These are phyloP conservation scores for Saccharomycopsis sp. DNA, from an alignment of 805 yeast genomes.

Conservation along the genomic window DNA sequence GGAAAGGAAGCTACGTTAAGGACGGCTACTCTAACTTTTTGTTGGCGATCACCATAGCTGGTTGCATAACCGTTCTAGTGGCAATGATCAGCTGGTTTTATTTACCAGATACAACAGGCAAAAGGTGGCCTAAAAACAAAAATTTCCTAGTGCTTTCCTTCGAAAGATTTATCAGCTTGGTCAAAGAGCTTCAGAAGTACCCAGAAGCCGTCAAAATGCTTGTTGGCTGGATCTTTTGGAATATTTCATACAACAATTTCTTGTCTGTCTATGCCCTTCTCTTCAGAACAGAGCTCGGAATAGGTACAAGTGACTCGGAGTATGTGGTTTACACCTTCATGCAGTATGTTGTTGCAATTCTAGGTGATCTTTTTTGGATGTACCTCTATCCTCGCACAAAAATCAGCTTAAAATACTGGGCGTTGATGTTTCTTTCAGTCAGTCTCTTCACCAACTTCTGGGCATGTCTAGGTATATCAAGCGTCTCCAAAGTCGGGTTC, in stretches of 20 bases:
- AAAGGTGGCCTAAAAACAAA: conserved; percentile 26
- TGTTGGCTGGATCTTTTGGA: conserved; percentile 39
- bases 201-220: conserved; percentile 33
- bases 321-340: conserved; percentile 35
- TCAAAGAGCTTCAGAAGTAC: conserved; percentile 27
- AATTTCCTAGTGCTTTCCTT: conserved; percentile 26
- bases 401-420: conserved; percentile 32
- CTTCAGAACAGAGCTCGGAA: conserved; percentile 35
- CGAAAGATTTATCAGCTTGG: conserved; percentile 26
- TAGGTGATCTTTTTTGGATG: conserved; percentile 36
- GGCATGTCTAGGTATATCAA: conserved; percentile 34
- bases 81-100: conserved; percentile 26
- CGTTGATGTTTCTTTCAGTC: conserved; percentile 29
- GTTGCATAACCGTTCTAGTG: conserved; percentile 29
- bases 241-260: conserved; percentile 32
- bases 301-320: conserved; percentile 34
- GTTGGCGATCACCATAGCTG: conserved; percentile 36
- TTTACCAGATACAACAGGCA: conserved; percentile 31
- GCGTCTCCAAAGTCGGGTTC: conserved; percentile 30
- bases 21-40: conserved; percentile 31
- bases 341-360: conserved; percentile 30
- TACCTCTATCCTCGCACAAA: conserved; percentile 26
- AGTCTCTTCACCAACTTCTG: conserved; percentile 33
- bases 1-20: conserved; percentile 24
- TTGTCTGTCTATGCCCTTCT: conserved; percentile 31